Percentiles rank a stretch among this genome's conserved stretches.
These are phyloP conservation scores for Coprinellus micaceus DNA, from an alignment of 768 basidiomycete genomes.

Conservation along the genomic window DNA sequence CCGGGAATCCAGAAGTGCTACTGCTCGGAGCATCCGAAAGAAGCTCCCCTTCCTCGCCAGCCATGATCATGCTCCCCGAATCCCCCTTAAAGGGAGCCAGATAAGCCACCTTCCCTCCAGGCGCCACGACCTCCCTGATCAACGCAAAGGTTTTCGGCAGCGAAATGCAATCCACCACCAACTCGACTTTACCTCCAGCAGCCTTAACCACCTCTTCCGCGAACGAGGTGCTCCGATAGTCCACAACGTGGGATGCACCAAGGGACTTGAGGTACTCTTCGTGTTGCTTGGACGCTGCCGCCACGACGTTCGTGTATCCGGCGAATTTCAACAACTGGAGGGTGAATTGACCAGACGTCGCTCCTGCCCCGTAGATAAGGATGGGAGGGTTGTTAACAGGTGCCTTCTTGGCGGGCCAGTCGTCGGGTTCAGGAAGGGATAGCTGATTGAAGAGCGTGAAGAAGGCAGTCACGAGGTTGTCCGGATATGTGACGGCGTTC, in stretches of 20 bases:
- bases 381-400: conserved; percentile 35
- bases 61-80: neutral
- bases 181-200: conserved; percentile 27
- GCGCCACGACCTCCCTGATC: conserved; percentile 34
- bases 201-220: conserved; percentile 30
- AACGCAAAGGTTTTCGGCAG: conserved; percentile 31
- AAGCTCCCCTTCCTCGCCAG: neutral
- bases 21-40: neutral
- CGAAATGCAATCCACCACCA: conserved; percentile 37
- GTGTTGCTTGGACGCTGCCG: conserved; percentile 38
- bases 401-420: conserved; percentile 27
- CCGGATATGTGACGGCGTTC: conserved; percentile 34
- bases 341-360: conserved; percentile 36
- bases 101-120: conserved; percentile 37
- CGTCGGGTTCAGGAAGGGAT: conserved; percentile 29
- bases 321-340: conserved; percentile 36
- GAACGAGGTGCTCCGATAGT: conserved; percentile 37
- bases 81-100: conserved; percentile 47
- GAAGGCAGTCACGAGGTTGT: conserved; percentile 40
- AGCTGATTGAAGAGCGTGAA: conserved; percentile 39
- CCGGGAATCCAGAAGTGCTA: conserved; percentile 24
- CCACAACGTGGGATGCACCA: conserved; percentile 38
- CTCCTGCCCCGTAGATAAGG: conserved; percentile 43
- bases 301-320: conserved; percentile 40
- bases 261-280: conserved; percentile 36